Percentiles rank a stretch among this genome's conserved stretches.
These are phyloP conservation scores for Cercospora sp. DNA, from an alignment of 2,329 filamentous ascomycete species.

Conservation along the genomic window DNA sequence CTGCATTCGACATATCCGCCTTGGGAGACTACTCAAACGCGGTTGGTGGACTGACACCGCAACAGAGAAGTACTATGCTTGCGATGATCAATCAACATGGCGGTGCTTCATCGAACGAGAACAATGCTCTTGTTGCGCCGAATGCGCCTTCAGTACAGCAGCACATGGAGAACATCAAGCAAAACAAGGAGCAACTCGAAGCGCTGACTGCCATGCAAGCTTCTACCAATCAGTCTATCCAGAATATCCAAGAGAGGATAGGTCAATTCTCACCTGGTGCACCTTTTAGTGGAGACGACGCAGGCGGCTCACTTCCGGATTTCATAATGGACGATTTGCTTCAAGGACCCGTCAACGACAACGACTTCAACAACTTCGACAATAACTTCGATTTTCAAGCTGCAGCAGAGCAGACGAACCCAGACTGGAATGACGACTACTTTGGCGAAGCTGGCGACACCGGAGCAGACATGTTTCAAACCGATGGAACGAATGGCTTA, in stretches of 20 bases:
- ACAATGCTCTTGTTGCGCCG: constrained; percentile 60
- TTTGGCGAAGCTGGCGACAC: constrained; percentile 14
- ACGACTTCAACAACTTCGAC: constrained; percentile 14
- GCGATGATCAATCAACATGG: constrained; percentile 49
- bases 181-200: constrained; percentile 74
- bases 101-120: constrained; percentile 43
- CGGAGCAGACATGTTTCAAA: constrained; percentile 19
- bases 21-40: constrained; percentile 51
- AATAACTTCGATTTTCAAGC: constrained; percentile 34
- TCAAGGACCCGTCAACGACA: background rate
- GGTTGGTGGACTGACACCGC: constrained; percentile 48
- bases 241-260: constrained; percentile 63
- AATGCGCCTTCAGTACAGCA: constrained; percentile 56
- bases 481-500: background rate
- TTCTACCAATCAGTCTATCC: constrained; percentile 31
- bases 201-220: constrained; percentile 72
- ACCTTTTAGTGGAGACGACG: constrained; percentile 12
- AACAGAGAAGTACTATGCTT: constrained; percentile 52
- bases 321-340: constrained; percentile 12
- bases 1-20: constrained; percentile 49
- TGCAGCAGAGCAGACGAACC: constrained; percentile 23
- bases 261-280: constrained; percentile 15
- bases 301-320: constrained; percentile 12
- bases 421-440: constrained; percentile 14
- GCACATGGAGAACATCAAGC: constrained; percentile 61